Conservation (phyloP, 164 flowering plant genomes). For the Piper longum region DNA sequence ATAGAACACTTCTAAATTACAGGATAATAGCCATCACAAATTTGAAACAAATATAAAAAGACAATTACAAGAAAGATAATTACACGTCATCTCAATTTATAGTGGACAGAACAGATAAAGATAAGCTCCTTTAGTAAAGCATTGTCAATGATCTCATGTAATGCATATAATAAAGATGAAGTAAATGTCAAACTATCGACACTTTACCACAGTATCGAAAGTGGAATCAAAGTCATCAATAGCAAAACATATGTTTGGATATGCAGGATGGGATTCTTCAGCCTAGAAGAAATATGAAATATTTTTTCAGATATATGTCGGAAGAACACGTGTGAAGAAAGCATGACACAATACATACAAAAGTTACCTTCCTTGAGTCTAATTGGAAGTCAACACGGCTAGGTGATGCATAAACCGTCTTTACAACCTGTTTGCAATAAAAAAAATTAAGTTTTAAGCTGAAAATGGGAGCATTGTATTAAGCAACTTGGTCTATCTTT, state of each 20-base stretch:
- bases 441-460: neutral
- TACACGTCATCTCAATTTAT: too few relatives aligned
- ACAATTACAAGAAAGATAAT: too few relatives aligned
- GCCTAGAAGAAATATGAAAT: constrained; percentile 37
- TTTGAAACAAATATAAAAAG: too few relatives aligned
- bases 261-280: constrained; percentile 84
- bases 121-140: too few relatives aligned
- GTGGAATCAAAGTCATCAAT: constrained; percentile 98
- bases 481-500: neutral
- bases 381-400: constrained; percentile 90
- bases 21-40: too few relatives aligned
- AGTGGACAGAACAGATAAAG: too few relatives aligned
- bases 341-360: neutral
- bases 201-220: constrained; percentile 86
- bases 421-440: constrained; percentile 51
- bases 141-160: neutral
- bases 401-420: constrained; percentile 97
- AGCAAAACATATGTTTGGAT: constrained; percentile 97
- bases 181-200: neutral
- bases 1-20: too few relatives aligned
- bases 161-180: neutral
- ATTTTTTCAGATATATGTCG: constrained; percentile 1
- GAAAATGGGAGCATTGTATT: neutral
- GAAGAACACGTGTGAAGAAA: neutral
- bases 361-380: constrained; percentile 75